phyloP scores from a whole-genome alignment of 2,329 filamentous ascomycete genomes.

The Alternaria arbusti region DNA sequence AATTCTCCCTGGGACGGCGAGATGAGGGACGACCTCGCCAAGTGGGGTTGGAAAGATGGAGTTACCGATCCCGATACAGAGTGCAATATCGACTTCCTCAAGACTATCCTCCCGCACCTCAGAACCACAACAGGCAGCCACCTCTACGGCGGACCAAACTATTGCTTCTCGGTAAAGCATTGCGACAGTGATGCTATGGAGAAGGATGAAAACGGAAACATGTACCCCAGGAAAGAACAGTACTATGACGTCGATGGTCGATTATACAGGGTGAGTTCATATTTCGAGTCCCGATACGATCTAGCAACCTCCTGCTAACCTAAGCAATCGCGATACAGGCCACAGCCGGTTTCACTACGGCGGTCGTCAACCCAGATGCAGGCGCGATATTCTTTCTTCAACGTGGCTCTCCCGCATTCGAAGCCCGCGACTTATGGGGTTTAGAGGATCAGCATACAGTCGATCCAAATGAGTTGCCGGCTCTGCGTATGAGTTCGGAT shows the following conservation, averaged over 20 bases:
- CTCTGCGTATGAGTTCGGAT: conserved; percentile 2
- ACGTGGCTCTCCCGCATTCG: neutral
- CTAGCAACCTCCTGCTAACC: too few relatives aligned
- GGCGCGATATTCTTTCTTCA: neutral
- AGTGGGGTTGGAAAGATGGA: neutral
- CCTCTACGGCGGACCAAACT: neutral
- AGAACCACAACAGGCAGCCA: neutral
- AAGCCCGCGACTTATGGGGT: neutral
- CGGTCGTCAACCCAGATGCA: neutral
- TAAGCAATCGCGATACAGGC: neutral
- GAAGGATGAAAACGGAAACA: neutral
- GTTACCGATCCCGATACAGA: neutral
- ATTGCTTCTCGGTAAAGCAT: neutral
- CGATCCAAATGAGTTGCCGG: neutral
- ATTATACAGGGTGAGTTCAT: neutral
- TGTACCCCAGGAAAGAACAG: neutral
- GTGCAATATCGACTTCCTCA: neutral
- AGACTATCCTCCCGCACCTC: neutral
- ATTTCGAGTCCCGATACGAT: neutral
- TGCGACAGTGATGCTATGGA: neutral
- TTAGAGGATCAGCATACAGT: neutral
- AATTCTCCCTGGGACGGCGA: neutral
- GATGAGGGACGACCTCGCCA: neutral
- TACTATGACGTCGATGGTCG: neutral
- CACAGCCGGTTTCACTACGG: neutral